Conservation (phyloP, 2,329 filamentous ascomycete species). For the Gremmenia infestans region DNA sequence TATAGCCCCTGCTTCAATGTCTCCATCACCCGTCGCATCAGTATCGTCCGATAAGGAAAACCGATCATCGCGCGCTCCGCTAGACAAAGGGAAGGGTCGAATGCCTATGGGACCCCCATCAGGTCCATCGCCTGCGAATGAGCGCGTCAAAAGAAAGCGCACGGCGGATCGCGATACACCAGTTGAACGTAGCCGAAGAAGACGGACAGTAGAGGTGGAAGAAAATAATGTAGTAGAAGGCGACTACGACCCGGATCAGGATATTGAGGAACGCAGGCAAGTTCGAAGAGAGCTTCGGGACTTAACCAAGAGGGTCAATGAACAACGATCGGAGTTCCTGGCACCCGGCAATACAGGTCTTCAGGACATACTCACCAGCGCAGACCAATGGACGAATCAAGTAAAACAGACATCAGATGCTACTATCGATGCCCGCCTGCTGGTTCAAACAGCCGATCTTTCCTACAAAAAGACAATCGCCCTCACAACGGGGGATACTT, state of each 20-base stretch:
- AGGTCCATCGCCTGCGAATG: constrained; percentile 7
- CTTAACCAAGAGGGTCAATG: constrained; percentile 53
- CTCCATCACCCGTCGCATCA: constrained; percentile 32
- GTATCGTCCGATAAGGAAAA: constrained; percentile 48
- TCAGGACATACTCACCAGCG: constrained; percentile 58
- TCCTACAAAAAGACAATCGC: constrained; percentile 73
- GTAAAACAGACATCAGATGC: constrained; percentile 89
- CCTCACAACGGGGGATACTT: constrained; percentile 66
- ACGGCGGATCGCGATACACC: constrained; percentile 13
- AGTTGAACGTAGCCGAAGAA: constrained; percentile 19
- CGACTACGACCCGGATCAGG: constrained; percentile 78
- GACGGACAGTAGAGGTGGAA: constrained; percentile 29
- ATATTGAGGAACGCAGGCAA: constrained; percentile 64
- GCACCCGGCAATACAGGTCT: constrained; percentile 61
- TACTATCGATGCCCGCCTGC: constrained; percentile 79
- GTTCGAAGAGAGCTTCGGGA: constrained; percentile 67
- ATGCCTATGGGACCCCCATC: constrained; percentile 33
- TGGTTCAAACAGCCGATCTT: constrained; percentile 76
- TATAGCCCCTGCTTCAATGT: constrained; percentile 15
- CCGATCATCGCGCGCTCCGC: constrained; percentile 20
- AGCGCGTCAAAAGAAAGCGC: constrained; percentile 24
- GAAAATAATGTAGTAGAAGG: constrained; percentile 28
- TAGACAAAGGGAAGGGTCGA: constrained; percentile 40
- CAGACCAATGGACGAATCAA: constrained; percentile 59
- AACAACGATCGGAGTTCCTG: constrained; percentile 68